Evolutionary conservation across 1,139 yeast species (phyloP), one percentile per base, ranked within the genome.

Genomic region (Pichiaceae sp.): DNA sequence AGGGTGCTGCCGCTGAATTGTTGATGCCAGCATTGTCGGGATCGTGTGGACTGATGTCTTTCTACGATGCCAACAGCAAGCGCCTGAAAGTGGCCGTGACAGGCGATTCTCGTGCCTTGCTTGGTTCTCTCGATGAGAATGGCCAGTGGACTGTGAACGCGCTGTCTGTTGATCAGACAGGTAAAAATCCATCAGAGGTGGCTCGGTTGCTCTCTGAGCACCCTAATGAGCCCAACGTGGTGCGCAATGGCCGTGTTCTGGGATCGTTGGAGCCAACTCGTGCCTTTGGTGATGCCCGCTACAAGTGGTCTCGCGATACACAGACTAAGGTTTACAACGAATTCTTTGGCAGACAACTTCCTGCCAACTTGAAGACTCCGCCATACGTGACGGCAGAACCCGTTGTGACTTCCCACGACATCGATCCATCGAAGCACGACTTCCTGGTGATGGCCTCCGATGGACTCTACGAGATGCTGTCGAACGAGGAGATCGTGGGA

Each of bases 371-470:
- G 45, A 66, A 76, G 42, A 80, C 96, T 1, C 98, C 99, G 4
- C 99, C 99, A 0, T 91, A 91, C 57, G 96, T 91, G 26, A 91
- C 98, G 1, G 97, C 98, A 1, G 89, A 81, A 55, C 99, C 99
- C 0, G 96, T 81, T 21, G 71, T 91, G 25, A 82, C 96, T 9
- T 79, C 95, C 3, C 81, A 93, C 11, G 75, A 78, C 52, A 74
- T 93, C 35, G 68, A 70, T 38, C 84, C 91, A 1, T 67, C 70
- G 18, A 75, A 77, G 47, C 78, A 87, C 45, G 94, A 86, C 53
- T 91, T 93, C 50, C 64, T 91, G 60, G 95, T 93, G 17, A 68
- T 93, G 75, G 98, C 93, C 0, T 79, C 94, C 14, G 99, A 91
- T 61, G 99, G 98, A 1, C 66, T 91, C 36, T 93, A 81, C 57